These are phyloP conservation scores for Annulohypoxylon nitens DNA, from an alignment of 495 filamentous ascomycete species.

Conservation along the genomic window DNA sequence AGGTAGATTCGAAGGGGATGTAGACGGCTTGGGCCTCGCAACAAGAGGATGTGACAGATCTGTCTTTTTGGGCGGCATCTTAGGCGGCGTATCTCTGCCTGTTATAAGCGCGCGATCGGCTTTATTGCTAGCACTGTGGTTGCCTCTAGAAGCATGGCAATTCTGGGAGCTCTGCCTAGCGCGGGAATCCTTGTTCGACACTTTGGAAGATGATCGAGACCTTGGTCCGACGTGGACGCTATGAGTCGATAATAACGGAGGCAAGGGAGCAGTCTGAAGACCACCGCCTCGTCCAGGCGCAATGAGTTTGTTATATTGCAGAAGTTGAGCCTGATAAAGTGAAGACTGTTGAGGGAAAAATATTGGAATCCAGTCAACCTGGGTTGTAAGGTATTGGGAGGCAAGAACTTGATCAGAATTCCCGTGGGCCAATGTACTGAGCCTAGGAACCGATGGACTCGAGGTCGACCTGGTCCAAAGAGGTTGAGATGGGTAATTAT, in stretches of 20 bases:
- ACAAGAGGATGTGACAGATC: conserved; percentile 51
- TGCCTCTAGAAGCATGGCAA: conserved; percentile 72
- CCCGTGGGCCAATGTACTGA: conserved; percentile 42
- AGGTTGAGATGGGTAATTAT: conserved; percentile 60
- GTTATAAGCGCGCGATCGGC: conserved; percentile 69
- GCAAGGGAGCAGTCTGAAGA: conserved; percentile 61
- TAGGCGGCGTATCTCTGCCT: conserved; percentile 61
- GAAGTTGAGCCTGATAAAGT: conserved; percentile 65
- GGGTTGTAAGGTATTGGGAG: conserved; percentile 52
- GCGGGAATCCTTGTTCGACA: conserved; percentile 63
- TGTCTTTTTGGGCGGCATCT: conserved; percentile 64
- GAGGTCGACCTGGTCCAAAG: conserved; percentile 56
- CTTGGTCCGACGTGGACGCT: conserved; percentile 62
- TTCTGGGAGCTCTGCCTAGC: conserved; percentile 58
- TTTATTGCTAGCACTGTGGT: conserved; percentile 62
- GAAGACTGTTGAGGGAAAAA: conserved; percentile 65
- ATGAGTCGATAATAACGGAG: conserved; percentile 60
- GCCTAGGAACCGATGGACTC: conserved; percentile 48
- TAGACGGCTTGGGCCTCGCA: conserved; percentile 53
- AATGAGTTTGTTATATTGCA: conserved; percentile 68
- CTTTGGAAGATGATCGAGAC: conserved; percentile 65
- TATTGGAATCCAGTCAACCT: conserved; percentile 61
- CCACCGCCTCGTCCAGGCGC: conserved; percentile 63
- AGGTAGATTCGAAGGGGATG: conserved; percentile 48
- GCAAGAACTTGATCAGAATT: conserved; percentile 33